Percentiles rank a stretch among this genome's conserved stretches.
These are phyloP conservation scores for Tripterygium wilfordii DNA, from an alignment of 177 flowering plant genomes.

Conservation along the genomic window DNA sequence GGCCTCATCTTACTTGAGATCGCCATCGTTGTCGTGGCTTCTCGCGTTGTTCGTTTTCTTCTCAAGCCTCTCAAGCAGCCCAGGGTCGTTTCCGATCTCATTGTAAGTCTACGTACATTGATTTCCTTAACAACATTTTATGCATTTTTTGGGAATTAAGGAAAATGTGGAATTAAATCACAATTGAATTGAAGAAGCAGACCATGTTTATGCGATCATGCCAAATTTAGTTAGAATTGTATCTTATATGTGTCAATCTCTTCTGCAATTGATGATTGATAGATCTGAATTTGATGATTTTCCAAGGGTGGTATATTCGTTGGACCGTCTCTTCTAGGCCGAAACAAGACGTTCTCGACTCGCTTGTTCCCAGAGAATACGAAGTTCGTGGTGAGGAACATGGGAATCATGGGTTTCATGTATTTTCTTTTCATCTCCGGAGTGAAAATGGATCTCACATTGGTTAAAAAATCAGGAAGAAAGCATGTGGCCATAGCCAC, in stretches of 20 bases:
- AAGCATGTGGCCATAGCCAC: slow-evolving; percentile 27
- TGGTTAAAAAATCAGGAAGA: slow-evolving; percentile 22
- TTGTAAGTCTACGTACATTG: too few species aligned
- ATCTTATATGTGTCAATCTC: too few species aligned
- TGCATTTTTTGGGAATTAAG: too few species aligned
- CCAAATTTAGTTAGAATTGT: too few species aligned
- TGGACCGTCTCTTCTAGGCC: slow-evolving; percentile 53
- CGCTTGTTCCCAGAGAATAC: slow-evolving; percentile 28
- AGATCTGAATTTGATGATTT: too few species aligned
- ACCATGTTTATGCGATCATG: too few species aligned
- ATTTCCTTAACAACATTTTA: too few species aligned
- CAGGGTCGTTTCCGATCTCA: background rate
- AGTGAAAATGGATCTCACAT: slow-evolving; percentile 42
- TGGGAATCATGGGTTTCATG: slow-evolving; percentile 43
- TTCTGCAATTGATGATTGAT: too few species aligned
- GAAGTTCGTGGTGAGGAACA: slow-evolving; percentile 20
- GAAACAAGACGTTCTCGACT: slow-evolving; percentile 19
- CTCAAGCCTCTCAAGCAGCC: slow-evolving; percentile 3
- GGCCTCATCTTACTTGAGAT: background rate
- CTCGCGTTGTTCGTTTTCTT: background rate
- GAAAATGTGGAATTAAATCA: too few species aligned
- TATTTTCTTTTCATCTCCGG: slow-evolving; percentile 47
- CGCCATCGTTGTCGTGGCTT: background rate
- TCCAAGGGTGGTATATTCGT: slow-evolving; percentile 56
- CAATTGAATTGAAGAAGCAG: too few species aligned